A percentile compares a stretch with the other conserved stretches of the same genome.
Evolutionary conservation across 2,329 filamentous ascomycete genomes (phyloP).

Genomic region (Scytalidium sp.): DNA sequence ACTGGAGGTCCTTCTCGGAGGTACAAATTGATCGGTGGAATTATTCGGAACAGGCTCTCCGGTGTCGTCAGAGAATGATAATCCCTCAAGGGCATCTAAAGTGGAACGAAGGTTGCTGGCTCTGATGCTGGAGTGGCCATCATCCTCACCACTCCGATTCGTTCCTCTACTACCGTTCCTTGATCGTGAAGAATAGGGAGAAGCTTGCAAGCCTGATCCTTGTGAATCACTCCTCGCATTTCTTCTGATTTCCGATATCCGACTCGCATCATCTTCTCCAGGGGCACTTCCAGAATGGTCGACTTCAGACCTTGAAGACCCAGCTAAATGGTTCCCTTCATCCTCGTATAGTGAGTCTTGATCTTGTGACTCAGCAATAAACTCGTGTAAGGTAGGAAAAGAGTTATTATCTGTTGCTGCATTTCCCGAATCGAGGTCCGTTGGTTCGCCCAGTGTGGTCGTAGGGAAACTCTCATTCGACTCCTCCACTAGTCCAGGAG

Average conservation of each 20-base stretch:
- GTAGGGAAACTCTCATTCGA: not conserved
- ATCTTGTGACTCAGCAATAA: no score
- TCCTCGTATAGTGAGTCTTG: no score
- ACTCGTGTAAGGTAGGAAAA: no score
- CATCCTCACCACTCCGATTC: not conserved
- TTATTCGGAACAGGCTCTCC: not conserved
- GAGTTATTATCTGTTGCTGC: no score
- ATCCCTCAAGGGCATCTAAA: not conserved
- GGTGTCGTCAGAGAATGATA: not conserved
- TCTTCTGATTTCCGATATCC: no score
- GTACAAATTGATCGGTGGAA: not conserved
- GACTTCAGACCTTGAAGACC: no score
- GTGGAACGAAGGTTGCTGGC: not conserved
- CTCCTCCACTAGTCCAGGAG: not conserved
- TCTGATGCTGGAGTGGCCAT: not conserved
- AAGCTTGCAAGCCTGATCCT: not conserved
- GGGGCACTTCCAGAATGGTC: no score
- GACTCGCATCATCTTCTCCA: not conserved
- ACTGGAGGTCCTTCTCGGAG: not conserved
- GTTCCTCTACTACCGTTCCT: not conserved
- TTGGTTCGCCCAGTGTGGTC: not conserved
- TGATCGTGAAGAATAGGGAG: not conserved
- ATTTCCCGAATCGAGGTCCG: not conserved
- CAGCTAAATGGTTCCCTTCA: no score
- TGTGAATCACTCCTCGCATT: not conserved